Percentiles rank a stretch among this genome's conserved stretches.
Conservation (phyloP, 805 yeast species). For the Saccharomyces mikatae region DNA sequence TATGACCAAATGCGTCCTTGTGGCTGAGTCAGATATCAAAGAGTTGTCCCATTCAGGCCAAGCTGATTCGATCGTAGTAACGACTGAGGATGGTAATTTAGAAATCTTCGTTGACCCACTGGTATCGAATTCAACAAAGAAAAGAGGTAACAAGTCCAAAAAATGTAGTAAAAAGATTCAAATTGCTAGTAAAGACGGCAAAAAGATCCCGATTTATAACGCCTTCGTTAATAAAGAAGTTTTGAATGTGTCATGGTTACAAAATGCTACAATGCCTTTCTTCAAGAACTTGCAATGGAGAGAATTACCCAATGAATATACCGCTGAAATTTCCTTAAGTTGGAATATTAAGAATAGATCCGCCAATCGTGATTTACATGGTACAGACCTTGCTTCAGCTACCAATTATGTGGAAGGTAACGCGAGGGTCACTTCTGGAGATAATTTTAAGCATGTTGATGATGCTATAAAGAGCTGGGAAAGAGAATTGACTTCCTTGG, state of each 20-base stretch:
- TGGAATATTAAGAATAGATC: conserved; percentile 6
- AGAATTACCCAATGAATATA: conserved; percentile 34
- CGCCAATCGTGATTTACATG: conserved; percentile 19
- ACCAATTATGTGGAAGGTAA: conserved; percentile 53
- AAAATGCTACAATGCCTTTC: conserved; percentile 47
- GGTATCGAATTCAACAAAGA: conserved; percentile 30
- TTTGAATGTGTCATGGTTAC: conserved; percentile 51
- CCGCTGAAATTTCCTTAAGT: conserved; percentile 33
- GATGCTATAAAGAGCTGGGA: conserved; percentile 37
- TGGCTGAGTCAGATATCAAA: conserved; percentile 56
- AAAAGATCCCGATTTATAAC: conserved; percentile 22
- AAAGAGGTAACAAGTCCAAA: conserved; percentile 46
- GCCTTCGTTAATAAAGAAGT: conserved; percentile 30
- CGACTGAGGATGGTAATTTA: conserved; percentile 67
- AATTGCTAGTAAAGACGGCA: conserved; percentile 38
- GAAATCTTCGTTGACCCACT: conserved; percentile 64
- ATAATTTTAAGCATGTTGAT: conserved; percentile 49
- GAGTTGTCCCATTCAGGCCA: conserved; percentile 35
- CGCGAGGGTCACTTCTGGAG: conserved; percentile 56
- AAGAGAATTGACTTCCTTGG: conserved; percentile 31
- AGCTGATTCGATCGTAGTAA: conserved; percentile 30
- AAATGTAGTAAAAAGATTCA: conserved; percentile 40
- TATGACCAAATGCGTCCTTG: conserved; percentile 50
- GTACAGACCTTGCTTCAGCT: conserved; percentile 43
- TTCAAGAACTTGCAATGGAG: conserved; percentile 50